These are phyloP conservation scores for Hypoxylon perforatum DNA, from an alignment of 495 filamentous ascomycete genomes.

Conservation along the genomic window DNA sequence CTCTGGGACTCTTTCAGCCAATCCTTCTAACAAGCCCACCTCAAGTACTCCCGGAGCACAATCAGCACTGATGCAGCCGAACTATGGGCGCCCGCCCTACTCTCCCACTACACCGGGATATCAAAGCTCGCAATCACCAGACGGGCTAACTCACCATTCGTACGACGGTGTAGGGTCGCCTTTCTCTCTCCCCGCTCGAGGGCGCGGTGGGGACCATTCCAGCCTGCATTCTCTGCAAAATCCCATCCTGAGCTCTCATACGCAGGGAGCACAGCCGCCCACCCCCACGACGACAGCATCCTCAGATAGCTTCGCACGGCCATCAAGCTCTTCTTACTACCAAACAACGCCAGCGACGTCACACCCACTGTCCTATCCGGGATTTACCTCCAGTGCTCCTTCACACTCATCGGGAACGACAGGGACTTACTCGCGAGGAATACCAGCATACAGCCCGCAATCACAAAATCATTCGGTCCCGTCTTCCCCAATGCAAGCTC, in stretches of 20 bases:
- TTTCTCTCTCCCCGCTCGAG: constrained; percentile 50
- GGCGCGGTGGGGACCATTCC: constrained; percentile 41
- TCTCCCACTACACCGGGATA: constrained; percentile 60
- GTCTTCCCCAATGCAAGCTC: constrained; percentile 56
- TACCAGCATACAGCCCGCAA: constrained; percentile 65
- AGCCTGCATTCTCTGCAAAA: constrained; percentile 42
- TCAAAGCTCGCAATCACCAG: constrained; percentile 50
- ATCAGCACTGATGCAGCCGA: constrained; percentile 44
- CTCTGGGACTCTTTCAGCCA: constrained; percentile 60
- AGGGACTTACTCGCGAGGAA: constrained; percentile 61
- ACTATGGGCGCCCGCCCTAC: constrained; percentile 60
- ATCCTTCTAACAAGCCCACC: not conserved
- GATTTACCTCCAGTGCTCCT: constrained; percentile 62
- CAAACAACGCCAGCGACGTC: constrained; percentile 66
- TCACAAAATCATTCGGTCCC: constrained; percentile 43
- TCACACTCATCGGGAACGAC: constrained; percentile 69
- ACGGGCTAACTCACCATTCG: constrained; percentile 34
- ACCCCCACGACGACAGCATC: constrained; percentile 69
- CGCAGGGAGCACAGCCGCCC: constrained; percentile 63
- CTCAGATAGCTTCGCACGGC: constrained; percentile 72
- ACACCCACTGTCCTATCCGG: constrained; percentile 67
- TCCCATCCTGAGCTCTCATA: constrained; percentile 43
- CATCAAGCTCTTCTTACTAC: constrained; percentile 67
- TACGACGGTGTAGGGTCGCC: constrained; percentile 47
- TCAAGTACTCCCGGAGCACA: constrained; percentile 51